Evolutionary conservation across 805 yeast genomes (phyloP).

Genomic region (Candida namnaoensis): DNA sequence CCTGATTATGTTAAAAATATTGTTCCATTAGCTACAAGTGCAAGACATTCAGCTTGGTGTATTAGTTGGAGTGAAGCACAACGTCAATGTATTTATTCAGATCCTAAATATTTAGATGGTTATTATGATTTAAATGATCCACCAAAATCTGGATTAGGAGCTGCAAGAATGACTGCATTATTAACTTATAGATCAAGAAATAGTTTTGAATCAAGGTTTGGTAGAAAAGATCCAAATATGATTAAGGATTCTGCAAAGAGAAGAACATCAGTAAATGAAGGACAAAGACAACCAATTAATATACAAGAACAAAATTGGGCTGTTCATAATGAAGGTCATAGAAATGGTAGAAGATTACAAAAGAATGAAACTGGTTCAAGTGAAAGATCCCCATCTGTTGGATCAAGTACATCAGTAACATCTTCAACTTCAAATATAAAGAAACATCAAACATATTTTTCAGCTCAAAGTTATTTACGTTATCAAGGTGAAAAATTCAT

Average conservation of each 20-base stretch:
- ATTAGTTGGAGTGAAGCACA: constrained; percentile 99
- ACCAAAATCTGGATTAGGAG: constrained; percentile 81
- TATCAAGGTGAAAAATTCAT: constrained; percentile 93
- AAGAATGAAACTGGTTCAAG: constrained; percentile 2
- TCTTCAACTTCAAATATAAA: constrained; percentile 13
- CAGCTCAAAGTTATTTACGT: constrained; percentile 91
- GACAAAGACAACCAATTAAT: constrained; percentile 31
- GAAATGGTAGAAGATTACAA: constrained; percentile 17
- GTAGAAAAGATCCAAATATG: constrained; percentile 62
- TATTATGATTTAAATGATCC: constrained; percentile 72
- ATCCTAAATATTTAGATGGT: constrained; percentile 89
- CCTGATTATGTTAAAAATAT: constrained; percentile 57
- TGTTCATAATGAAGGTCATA: constrained; percentile 81
- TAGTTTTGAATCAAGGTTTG: constrained; percentile 85
- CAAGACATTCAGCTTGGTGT: constrained; percentile 97
- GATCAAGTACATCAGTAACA: constrained; percentile 20
- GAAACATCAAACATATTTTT: constrained; percentile 53
- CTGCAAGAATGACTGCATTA: constrained; percentile 96
- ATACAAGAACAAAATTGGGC: constrained; percentile 70
- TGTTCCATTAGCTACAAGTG: constrained; percentile 87
- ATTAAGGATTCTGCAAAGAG: constrained; percentile 8
- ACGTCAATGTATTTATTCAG: constrained; percentile 91
- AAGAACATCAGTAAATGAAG: not conserved
- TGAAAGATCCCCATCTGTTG: constrained; percentile 19
- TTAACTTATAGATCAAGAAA: constrained; percentile 88